A percentile compares a stretch with the other conserved stretches of the same genome.
These are phyloP conservation scores for Amanita inopinata DNA, from an alignment of 768 basidiomycete genomes.

Conservation along the genomic window DNA sequence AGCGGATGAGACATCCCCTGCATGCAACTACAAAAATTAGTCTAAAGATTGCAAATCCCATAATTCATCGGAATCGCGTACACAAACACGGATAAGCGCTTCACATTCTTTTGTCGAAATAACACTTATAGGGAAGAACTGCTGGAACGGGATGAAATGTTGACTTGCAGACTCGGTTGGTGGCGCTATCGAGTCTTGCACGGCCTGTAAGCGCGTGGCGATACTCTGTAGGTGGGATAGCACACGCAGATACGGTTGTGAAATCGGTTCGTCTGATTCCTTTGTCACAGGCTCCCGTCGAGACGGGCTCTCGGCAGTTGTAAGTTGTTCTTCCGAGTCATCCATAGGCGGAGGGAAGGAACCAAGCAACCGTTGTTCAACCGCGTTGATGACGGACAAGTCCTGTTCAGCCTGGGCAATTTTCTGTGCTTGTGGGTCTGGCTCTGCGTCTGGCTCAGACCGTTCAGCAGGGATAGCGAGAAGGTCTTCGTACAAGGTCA, in stretches of 20 bases:
- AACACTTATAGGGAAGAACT: conserved; percentile 30
- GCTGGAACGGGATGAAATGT: conserved; percentile 7
- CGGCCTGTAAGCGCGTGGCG: conserved; percentile 23
- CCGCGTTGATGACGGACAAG: conserved; percentile 20
- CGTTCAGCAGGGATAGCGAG: conserved; percentile 22
- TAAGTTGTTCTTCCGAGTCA: too few relatives aligned
- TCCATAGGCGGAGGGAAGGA: conserved; percentile 5
- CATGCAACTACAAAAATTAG: conserved; percentile 28
- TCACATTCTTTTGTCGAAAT: conserved; percentile 45
- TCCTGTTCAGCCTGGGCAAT: conserved; percentile 23
- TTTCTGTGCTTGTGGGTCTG: conserved; percentile 12
- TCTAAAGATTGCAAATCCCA: conserved; percentile 4
- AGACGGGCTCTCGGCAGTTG: conserved; percentile 6
- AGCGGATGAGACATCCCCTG: conserved; percentile 38
- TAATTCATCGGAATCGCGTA: conserved; percentile 21
- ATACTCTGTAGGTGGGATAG: conserved; percentile 25
- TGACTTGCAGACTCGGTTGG: conserved; percentile 11
- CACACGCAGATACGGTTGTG: conserved; percentile 23
- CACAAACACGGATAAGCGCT: conserved; percentile 41
- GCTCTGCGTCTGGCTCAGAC: conserved; percentile 9
- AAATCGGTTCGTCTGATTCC: conserved; percentile 6
- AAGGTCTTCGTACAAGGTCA: conserved; percentile 34
- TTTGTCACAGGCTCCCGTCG: conserved; percentile 4
- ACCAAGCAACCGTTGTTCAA: conserved; percentile 25
- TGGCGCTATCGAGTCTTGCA: conserved; percentile 14